Percentiles rank a stretch among this genome's conserved stretches.
Evolutionary conservation across 805 yeast species (phyloP).

Genomic region (Cyberlindnera maclurae): DNA sequence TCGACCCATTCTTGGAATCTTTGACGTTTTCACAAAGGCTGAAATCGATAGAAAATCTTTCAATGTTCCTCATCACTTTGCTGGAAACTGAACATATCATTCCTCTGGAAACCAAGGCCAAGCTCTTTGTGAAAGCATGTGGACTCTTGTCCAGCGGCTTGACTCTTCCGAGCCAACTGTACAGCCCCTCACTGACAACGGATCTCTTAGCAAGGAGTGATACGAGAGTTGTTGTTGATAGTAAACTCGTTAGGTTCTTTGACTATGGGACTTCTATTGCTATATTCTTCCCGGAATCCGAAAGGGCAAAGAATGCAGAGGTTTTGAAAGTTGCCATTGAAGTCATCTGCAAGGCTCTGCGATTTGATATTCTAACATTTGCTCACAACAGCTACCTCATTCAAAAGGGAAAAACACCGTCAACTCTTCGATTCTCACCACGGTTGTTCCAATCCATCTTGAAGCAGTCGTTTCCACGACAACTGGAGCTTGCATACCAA

Average conservation of each 20-base stretch:
- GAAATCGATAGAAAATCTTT: slow-evolving; percentile 44
- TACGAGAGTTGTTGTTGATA: slow-evolving; percentile 38
- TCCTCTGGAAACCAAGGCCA: slow-evolving; percentile 29
- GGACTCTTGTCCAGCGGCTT: slow-evolving; percentile 7
- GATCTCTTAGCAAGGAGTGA: slow-evolving; percentile 41
- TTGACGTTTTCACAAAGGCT: slow-evolving; percentile 43
- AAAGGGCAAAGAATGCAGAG: slow-evolving; percentile 23
- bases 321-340: slow-evolving; percentile 29
- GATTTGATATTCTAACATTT: slow-evolving; percentile 39
- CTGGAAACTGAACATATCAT: slow-evolving; percentile 29
- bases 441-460: slow-evolving; percentile 25
- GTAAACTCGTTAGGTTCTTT: slow-evolving; percentile 28
- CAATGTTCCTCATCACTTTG: slow-evolving; percentile 38
- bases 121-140: slow-evolving; percentile 27
- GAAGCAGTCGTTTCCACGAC: slow-evolving; percentile 19
- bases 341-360: slow-evolving; percentile 34
- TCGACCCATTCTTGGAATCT: slow-evolving; percentile 35
- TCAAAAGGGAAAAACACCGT: slow-evolving; percentile 25
- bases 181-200: slow-evolving; percentile 25
- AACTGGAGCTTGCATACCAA: slow-evolving; percentile 18
- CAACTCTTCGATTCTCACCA: slow-evolving; percentile 24
- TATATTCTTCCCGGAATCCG: slow-evolving; percentile 25
- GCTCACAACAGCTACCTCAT: slow-evolving; percentile 34
- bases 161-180: slow-evolving; percentile 13
- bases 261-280: slow-evolving; percentile 24